Evolutionary conservation across 2,329 filamentous ascomycete genomes (phyloP).

Genomic region (Curvularia eragrostidis): DNA sequence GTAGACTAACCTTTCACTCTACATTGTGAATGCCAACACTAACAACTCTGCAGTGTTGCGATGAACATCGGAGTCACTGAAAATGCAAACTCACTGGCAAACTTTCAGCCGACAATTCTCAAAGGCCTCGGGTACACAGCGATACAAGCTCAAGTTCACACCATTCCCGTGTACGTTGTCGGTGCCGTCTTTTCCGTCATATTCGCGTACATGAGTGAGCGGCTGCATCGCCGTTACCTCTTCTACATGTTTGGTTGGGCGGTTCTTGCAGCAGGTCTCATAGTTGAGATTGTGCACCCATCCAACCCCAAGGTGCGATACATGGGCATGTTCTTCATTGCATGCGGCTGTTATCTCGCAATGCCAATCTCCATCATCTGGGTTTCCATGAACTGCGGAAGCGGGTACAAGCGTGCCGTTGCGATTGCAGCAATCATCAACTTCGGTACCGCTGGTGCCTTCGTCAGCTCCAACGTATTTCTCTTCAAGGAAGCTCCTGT

Average conservation of each 20-base stretch:
- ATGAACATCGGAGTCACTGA: constrained; percentile 42
- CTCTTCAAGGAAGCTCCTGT: constrained; percentile 33
- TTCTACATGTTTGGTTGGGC: constrained; percentile 41
- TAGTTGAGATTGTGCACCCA: constrained; percentile 56
- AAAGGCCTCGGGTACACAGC: constrained; percentile 45
- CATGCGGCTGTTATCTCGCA: constrained; percentile 62
- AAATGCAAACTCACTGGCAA: constrained; percentile 42
- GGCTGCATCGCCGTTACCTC: constrained; percentile 35
- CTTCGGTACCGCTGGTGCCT: constrained; percentile 63
- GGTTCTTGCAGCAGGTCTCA: constrained; percentile 58
- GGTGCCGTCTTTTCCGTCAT: constrained; percentile 40
- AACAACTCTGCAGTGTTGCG: constrained; percentile 21
- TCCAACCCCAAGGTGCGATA: constrained; percentile 53
- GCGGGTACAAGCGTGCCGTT: constrained; percentile 37
- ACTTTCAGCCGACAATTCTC: constrained; percentile 48
- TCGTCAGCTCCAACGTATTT: constrained; percentile 56
- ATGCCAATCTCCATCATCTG: constrained; percentile 64
- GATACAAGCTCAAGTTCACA: constrained; percentile 44
- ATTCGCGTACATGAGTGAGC: constrained; percentile 40
- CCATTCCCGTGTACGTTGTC: constrained; percentile 46
- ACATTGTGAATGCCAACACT: background rate
- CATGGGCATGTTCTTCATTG: constrained; percentile 62
- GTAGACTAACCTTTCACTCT: constrained; percentile 53
- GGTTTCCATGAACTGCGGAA: constrained; percentile 60
- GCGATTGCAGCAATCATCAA: constrained; percentile 33